phyloP scores from a whole-genome alignment of 139 green algal genomes.

The Chlorella sp. region DNA sequence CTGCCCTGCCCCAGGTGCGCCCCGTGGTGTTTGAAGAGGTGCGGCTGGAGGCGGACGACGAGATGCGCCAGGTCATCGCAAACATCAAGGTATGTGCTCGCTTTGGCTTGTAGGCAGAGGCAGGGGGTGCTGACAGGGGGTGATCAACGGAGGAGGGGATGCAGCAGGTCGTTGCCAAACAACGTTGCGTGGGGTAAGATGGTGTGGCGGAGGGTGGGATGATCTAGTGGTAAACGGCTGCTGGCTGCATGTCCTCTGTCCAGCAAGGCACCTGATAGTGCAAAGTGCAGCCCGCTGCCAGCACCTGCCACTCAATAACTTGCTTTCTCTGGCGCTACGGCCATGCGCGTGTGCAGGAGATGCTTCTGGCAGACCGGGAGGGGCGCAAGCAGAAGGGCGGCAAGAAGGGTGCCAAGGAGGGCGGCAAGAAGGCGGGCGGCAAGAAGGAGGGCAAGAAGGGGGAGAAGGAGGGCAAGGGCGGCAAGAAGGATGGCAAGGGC shows the following conservation, averaged over 20 bases:
- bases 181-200: no score
- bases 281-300: background rate
- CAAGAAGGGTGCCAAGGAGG: slow-evolving; percentile 73
- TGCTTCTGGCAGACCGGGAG: slow-evolving; percentile 68
- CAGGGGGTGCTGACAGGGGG: background rate
- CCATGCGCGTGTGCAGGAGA: slow-evolving; percentile 57
- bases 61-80: slow-evolving; percentile 86
- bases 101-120: background rate
- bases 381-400: slow-evolving; percentile 46
- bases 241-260: background rate
- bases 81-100: slow-evolving; percentile 81
- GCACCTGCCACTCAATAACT: background rate
- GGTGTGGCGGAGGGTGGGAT: no score
- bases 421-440: slow-evolving; percentile 1
- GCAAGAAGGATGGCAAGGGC: slow-evolving; percentile 6
- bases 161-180: no score
- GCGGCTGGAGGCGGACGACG: slow-evolving; percentile 82
- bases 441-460: slow-evolving; percentile 85
- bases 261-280: background rate
- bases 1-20: slow-evolving; percentile 62
- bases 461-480: slow-evolving; percentile 68
- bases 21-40: slow-evolving; percentile 94
- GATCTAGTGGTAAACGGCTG: no score
- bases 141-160: no score
- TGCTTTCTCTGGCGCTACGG: background rate